Evolutionary conservation across 2,329 filamentous ascomycete species (phyloP).

Genomic region (Phaeosphaeria sp.): DNA sequence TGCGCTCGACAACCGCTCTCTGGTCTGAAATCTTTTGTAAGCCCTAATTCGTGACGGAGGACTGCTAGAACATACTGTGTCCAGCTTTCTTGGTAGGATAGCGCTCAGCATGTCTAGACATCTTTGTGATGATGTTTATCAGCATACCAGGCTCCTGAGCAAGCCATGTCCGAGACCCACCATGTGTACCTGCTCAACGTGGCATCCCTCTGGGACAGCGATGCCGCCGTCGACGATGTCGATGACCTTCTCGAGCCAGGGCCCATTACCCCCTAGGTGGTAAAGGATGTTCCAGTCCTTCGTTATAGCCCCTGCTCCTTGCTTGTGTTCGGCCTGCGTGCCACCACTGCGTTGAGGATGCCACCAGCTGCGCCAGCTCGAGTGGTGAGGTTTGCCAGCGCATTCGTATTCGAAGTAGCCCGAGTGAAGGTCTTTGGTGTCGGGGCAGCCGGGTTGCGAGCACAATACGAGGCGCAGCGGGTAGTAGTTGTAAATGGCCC

Average conservation of each 20-base stretch:
- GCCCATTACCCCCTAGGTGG: slow-evolving; percentile 62
- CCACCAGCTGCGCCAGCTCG: slow-evolving; percentile 45
- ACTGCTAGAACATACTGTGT: slow-evolving; percentile 49
- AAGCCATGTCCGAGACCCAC: slow-evolving; percentile 38
- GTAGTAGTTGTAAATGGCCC: neutral
- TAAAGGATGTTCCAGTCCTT: slow-evolving; percentile 58
- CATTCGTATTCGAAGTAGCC: slow-evolving; percentile 34
- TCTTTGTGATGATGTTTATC: slow-evolving; percentile 43
- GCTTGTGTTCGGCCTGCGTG: slow-evolving; percentile 7
- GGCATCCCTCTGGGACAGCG: slow-evolving; percentile 55
- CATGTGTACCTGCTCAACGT: slow-evolving; percentile 65
- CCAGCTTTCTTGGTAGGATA: slow-evolving; percentile 62
- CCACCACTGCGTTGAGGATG: slow-evolving; percentile 34
- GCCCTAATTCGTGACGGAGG: neutral
- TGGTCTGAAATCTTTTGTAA: slow-evolving; percentile 48
- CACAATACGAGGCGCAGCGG: slow-evolving; percentile 6
- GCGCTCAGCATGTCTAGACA: slow-evolving; percentile 64
- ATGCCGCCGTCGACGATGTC: slow-evolving; percentile 51
- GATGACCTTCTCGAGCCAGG: slow-evolving; percentile 60
- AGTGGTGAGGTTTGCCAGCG: slow-evolving; percentile 38
- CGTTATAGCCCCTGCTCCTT: slow-evolving; percentile 35
- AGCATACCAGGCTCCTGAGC: slow-evolving; percentile 13
- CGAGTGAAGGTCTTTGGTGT: slow-evolving; percentile 8
- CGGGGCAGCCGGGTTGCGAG: slow-evolving; percentile 3
- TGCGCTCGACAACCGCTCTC: slow-evolving; percentile 55